phyloP scores from a whole-genome alignment of 805 yeast species.

The Pichia scutulata region DNA sequence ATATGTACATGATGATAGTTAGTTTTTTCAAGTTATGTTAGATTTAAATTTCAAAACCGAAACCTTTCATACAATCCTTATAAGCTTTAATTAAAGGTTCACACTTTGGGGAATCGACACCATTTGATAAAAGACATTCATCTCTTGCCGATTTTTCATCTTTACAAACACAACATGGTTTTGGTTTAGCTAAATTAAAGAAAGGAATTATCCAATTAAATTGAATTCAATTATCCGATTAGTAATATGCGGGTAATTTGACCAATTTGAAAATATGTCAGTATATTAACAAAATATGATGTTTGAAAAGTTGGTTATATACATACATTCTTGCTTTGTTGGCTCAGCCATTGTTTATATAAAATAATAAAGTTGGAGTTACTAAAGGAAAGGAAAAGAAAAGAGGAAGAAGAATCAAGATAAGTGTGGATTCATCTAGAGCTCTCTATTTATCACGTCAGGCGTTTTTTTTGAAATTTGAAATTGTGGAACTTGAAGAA shows the following conservation, averaged over 20 bases:
- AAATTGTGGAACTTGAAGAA: background rate
- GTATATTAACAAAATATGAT: background rate
- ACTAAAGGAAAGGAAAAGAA: background rate
- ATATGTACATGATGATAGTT: background rate
- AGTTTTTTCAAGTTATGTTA: background rate
- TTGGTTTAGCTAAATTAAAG: constrained; percentile 48
- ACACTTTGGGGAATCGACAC: constrained; percentile 80
- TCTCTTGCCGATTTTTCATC: constrained; percentile 58
- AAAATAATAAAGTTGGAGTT: background rate
- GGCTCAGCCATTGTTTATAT: constrained; percentile 15
- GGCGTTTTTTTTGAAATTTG: no score
- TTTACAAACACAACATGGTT: constrained; percentile 95
- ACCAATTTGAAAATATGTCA: background rate
- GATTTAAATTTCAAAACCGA: constrained; percentile 56
- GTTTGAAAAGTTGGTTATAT: no score
- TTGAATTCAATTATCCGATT: background rate
- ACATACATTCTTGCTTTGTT: constrained; percentile 20
- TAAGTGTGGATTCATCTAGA: background rate
- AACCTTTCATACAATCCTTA: constrained; percentile 87
- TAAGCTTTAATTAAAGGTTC: constrained; percentile 61
- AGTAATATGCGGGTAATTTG: background rate
- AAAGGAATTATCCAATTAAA: background rate
- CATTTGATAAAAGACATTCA: constrained; percentile 76
- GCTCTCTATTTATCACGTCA: no score
- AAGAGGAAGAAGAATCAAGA: background rate